phyloP scores from a whole-genome alignment of 768 basidiomycete genomes.

The Tulasnella sp. region DNA sequence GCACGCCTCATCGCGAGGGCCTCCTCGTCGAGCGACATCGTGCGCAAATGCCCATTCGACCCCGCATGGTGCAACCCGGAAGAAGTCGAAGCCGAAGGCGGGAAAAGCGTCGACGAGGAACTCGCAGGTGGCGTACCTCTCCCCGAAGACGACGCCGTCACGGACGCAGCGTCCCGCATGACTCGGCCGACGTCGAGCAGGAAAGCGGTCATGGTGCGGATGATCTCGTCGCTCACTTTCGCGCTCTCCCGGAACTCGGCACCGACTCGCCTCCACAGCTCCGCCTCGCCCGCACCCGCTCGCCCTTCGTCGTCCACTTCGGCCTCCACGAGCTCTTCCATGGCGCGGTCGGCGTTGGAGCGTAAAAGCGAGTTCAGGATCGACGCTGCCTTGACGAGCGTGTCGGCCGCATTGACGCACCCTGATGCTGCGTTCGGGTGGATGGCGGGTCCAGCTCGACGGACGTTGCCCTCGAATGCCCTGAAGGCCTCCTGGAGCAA shows the following conservation, averaged over 20 bases:
- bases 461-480: constrained; percentile 65
- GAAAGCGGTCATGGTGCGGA: constrained; percentile 69
- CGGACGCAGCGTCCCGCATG: constrained; percentile 50
- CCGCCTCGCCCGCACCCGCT: constrained; percentile 41
- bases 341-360: constrained; percentile 51
- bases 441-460: constrained; percentile 45
- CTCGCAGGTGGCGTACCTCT: neutral
- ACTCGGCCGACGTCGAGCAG: constrained; percentile 70
- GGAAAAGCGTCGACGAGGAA: neutral
- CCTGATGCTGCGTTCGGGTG: constrained; percentile 44
- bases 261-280: constrained; percentile 66
- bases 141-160: neutral
- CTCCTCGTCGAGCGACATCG: constrained; percentile 23
- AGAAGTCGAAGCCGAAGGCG: neutral
- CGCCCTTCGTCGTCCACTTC: constrained; percentile 55
- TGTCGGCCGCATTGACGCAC: constrained; percentile 57
- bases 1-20: constrained; percentile 14
- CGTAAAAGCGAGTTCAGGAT: constrained; percentile 60
- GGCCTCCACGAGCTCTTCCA: constrained; percentile 70
- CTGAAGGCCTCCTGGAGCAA: constrained; percentile 64
- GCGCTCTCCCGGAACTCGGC: constrained; percentile 68
- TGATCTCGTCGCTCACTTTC: constrained; percentile 71
- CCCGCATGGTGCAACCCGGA: neutral
- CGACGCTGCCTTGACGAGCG: constrained; percentile 62
- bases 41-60: neutral